Percentiles rank a stretch among this genome's conserved stretches.
Evolutionary conservation across 1,139 yeast genomes (phyloP).

Genomic region (Kurtzmaniella natalensis): DNA sequence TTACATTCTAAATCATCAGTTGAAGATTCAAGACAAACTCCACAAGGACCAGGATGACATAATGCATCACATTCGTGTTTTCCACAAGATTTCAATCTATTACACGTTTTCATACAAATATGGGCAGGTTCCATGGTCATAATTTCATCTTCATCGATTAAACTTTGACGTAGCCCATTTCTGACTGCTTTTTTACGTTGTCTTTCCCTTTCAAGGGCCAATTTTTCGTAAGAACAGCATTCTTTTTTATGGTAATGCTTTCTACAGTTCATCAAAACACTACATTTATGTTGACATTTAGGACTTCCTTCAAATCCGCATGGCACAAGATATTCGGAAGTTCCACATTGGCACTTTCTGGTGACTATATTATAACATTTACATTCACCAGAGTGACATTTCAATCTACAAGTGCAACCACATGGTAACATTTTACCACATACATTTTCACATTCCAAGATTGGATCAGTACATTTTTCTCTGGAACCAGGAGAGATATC

Average conservation of each 20-base stretch:
- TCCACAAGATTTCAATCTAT: conserved; percentile 65
- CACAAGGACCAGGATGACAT: conserved; percentile 84
- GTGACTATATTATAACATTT: conserved; percentile 52
- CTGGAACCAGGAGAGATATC: conserved; percentile 29
- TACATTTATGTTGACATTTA: conserved; percentile 69
- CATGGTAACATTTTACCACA: conserved; percentile 67
- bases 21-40: conserved; percentile 78
- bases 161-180: conserved; percentile 33
- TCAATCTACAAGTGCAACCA: conserved; percentile 66
- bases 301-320: conserved; percentile 59
- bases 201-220: conserved; percentile 61
- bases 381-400: conserved; percentile 78
- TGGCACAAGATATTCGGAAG: conserved; percentile 52
- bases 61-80: conserved; percentile 66
- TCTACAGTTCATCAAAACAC: conserved; percentile 72
- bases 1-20: conserved; percentile 78
- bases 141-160: conserved; percentile 38
- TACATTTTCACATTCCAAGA: conserved; percentile 63
- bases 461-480: conserved; percentile 63
- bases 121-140: conserved; percentile 72
- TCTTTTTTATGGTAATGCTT: conserved; percentile 67
- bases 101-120: conserved; percentile 71
- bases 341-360: conserved; percentile 49
- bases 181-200: conserved; percentile 46
- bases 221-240: conserved; percentile 69